Percentiles rank a stretch among this genome's conserved stretches.
Evolutionary conservation across 192 early-diverging fungal species (phyloP).

Genomic region (Podila epicladia): DNA sequence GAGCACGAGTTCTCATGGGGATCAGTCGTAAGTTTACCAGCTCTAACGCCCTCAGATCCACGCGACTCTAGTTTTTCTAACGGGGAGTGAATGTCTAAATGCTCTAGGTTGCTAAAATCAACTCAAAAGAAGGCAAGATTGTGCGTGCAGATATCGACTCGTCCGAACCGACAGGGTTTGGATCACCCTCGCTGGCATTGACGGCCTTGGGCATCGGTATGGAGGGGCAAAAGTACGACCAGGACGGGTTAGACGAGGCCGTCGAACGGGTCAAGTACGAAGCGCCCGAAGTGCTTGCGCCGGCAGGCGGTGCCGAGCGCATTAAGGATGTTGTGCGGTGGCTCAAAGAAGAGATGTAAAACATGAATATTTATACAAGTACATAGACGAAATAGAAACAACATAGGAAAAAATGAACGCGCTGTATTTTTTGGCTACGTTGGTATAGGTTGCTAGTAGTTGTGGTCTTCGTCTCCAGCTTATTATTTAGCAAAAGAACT

Average conservation of each 20-base stretch:
- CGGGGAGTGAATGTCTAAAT: background rate
- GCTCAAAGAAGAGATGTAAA: constrained; percentile 39
- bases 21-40: constrained; percentile 53
- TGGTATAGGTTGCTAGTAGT: background rate
- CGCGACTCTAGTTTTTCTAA: background rate
- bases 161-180: background rate
- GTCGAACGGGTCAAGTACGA: constrained; percentile 33
- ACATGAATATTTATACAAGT: background rate
- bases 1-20: constrained; percentile 64
- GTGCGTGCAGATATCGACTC: constrained; percentile 20
- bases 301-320: constrained; percentile 3
- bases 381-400: background rate
- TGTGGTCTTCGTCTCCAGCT: background rate
- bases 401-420: background rate
- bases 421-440: background rate
- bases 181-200: constrained; percentile 11
- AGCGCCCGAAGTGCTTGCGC: constrained; percentile 38
- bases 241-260: constrained; percentile 30
- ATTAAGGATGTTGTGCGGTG: constrained; percentile 36
- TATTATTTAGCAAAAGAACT: constrained; percentile 70
- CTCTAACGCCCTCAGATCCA: background rate
- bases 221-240: constrained; percentile 43
- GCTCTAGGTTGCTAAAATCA: constrained; percentile 25
- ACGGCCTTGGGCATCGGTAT: constrained; percentile 40
- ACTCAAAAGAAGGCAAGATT: constrained; percentile 35